Evolutionary conservation across 345 rosid genomes (phyloP).

Genomic region (Mallotus nudiflorus): DNA sequence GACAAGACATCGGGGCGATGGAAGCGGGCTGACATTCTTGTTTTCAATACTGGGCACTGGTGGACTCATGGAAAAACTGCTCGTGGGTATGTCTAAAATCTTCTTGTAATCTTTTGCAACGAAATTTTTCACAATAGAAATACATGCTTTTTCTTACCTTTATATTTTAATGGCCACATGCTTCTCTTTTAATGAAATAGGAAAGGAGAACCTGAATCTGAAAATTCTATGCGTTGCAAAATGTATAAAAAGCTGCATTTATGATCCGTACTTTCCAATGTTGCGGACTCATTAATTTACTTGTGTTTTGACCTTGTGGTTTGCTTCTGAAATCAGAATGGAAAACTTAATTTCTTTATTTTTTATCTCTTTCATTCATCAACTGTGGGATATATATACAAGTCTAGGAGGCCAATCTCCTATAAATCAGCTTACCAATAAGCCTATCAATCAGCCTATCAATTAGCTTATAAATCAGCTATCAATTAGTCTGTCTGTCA

Average conservation of each 20-base stretch:
- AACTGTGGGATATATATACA: no score
- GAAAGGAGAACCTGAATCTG: not conserved
- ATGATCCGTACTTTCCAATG: not conserved
- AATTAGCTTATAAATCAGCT: no score
- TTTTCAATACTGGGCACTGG: slow-evolving; percentile 97
- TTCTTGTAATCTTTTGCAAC: not conserved
- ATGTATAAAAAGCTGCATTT: not conserved
- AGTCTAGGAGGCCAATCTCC: no score
- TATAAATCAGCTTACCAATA: no score
- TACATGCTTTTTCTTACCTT: not conserved
- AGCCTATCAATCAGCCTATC: no score
- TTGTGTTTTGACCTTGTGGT: no score
- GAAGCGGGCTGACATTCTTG: slow-evolving; percentile 81
- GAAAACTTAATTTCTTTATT: no score
- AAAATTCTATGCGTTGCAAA: not conserved
- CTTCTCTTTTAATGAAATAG: not conserved
- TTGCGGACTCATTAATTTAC: no score
- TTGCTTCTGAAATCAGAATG: no score
- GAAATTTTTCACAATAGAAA: not conserved
- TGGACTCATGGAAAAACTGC: slow-evolving; percentile 99
- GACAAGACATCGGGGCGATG: slow-evolving; percentile 70
- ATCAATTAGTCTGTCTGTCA: no score
- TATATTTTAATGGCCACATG: not conserved
- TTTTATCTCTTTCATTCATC: no score
- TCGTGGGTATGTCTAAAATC: slow-evolving; percentile 57